Percentiles rank a stretch among this genome's conserved stretches.
These are phyloP conservation scores for Aspergillus aculeatinus DNA, from an alignment of 2,329 filamentous ascomycete species.

Conservation along the genomic window DNA sequence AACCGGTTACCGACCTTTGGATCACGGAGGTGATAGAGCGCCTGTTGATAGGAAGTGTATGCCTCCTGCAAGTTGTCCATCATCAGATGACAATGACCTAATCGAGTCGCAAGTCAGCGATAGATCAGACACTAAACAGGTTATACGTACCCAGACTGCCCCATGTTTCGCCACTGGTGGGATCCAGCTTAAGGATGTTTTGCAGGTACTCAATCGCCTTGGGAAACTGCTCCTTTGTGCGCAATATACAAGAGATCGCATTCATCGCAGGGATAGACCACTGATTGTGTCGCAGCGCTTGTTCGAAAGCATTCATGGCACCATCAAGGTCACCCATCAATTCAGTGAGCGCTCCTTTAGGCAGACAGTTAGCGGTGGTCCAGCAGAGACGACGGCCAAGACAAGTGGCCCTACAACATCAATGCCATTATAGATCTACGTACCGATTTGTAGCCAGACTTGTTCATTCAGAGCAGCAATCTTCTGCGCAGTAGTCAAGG, in stretches of 20 bases:
- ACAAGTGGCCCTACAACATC: background rate
- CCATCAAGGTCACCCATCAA: conserved; percentile 84
- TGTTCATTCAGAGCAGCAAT: conserved; percentile 78
- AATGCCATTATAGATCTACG: conserved; percentile 29
- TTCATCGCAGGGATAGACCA: conserved; percentile 92
- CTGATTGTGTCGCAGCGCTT: conserved; percentile 80
- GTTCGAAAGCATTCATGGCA: conserved; percentile 86
- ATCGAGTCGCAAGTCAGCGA: conserved; percentile 14
- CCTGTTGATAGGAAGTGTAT: conserved; percentile 94
- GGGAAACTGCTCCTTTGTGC: conserved; percentile 88
- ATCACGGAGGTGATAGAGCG: conserved; percentile 85
- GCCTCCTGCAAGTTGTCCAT: conserved; percentile 97
- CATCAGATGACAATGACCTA: conserved; percentile 98
- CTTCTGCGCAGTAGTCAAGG: conserved; percentile 68
- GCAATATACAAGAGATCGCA: conserved; percentile 85
- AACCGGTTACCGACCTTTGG: conserved; percentile 68
- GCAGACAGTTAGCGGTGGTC: conserved; percentile 17
- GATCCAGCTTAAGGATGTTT: conserved; percentile 85
- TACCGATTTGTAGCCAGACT: conserved; percentile 93
- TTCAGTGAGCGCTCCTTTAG: conserved; percentile 77
- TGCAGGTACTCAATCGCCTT: conserved; percentile 93
- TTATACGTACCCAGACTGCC: conserved; percentile 76
- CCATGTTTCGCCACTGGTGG: conserved; percentile 91
- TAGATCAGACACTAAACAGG: background rate
- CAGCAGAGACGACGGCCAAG: background rate